Evolutionary conservation across 1,284 basidiomycete species (phyloP).

Genomic region (Paramarasmius palmivorus): DNA sequence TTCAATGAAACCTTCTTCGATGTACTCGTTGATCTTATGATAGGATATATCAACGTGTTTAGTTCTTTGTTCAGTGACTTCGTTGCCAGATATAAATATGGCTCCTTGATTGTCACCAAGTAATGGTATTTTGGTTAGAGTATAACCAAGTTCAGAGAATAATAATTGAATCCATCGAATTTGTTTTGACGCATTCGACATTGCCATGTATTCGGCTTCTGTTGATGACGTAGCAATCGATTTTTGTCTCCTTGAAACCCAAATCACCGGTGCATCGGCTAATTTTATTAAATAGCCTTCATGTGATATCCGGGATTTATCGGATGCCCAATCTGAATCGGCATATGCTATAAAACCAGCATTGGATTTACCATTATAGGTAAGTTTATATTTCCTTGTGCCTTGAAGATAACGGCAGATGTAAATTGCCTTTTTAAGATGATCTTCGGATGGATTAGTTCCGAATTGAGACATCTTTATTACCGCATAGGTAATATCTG

Average conservation of each 20-base stretch:
- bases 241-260: slow-evolving; percentile 26
- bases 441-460: slow-evolving; percentile 7
- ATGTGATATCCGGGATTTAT: slow-evolving; percentile 19
- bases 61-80: slow-evolving; percentile 25
- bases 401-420: slow-evolving; percentile 25
- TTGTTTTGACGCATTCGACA: slow-evolving; percentile 23
- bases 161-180: slow-evolving; percentile 9
- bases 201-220: slow-evolving; percentile 34
- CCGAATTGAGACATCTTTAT: slow-evolving; percentile 7
- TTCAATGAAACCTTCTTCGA: slow-evolving; percentile 18
- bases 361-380: slow-evolving; percentile 19
- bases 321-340: slow-evolving; percentile 29
- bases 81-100: slow-evolving; percentile 30
- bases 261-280: slow-evolving; percentile 20
- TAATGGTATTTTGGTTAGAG: slow-evolving; percentile 13
- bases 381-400: slow-evolving; percentile 19
- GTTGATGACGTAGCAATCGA: slow-evolving; percentile 29
- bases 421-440: slow-evolving; percentile 12
- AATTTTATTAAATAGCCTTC: slow-evolving; percentile 25
- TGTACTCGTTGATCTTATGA: slow-evolving; percentile 34
- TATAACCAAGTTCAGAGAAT: slow-evolving; percentile 22
- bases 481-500: slow-evolving; percentile 20
- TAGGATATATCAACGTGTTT: slow-evolving; percentile 43
- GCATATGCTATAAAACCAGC: slow-evolving; percentile 10
- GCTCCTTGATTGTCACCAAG: slow-evolving; percentile 37